phyloP scores from a whole-genome alignment of 2,329 filamentous ascomycete species.

The Talaromyces pinophilus region DNA sequence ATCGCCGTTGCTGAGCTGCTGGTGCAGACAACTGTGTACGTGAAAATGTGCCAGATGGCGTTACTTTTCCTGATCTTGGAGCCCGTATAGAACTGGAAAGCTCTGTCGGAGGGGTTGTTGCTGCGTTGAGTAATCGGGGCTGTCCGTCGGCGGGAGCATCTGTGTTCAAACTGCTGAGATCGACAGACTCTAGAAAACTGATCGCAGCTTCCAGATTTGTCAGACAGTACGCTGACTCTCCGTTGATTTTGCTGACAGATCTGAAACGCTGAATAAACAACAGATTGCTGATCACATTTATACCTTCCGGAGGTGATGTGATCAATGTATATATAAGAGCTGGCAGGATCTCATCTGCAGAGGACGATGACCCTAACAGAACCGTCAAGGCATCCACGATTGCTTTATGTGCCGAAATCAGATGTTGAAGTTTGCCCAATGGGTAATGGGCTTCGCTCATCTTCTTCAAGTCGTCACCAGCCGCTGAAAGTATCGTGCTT shows the following conservation, averaged over 20 bases:
- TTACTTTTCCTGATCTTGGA: constrained; percentile 31
- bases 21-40: constrained; percentile 31
- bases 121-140: constrained; percentile 53
- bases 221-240: constrained; percentile 92
- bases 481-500: constrained; percentile 68
- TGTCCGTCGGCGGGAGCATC: constrained; percentile 74
- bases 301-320: constrained; percentile 78
- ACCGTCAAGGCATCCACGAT: constrained; percentile 83
- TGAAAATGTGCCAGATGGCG: constrained; percentile 38
- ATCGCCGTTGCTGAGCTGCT: constrained; percentile 66
- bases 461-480: constrained; percentile 68
- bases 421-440: constrained; percentile 82
- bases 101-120: constrained; percentile 30
- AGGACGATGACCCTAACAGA: constrained; percentile 71
- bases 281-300: constrained; percentile 92
- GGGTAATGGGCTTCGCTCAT: constrained; percentile 91
- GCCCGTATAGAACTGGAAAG: constrained; percentile 31
- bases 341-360: constrained; percentile 94
- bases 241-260: constrained; percentile 80
- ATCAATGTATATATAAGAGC: constrained; percentile 96
- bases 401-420: constrained; percentile 86
- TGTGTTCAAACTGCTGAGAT: constrained; percentile 80
- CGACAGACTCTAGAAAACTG: constrained; percentile 91
- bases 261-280: constrained; percentile 92
- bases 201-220: constrained; percentile 95